phyloP scores from a whole-genome alignment of 176 grass and related monocot species.

The bread wheat (Triticum aestivum) region DNA sequence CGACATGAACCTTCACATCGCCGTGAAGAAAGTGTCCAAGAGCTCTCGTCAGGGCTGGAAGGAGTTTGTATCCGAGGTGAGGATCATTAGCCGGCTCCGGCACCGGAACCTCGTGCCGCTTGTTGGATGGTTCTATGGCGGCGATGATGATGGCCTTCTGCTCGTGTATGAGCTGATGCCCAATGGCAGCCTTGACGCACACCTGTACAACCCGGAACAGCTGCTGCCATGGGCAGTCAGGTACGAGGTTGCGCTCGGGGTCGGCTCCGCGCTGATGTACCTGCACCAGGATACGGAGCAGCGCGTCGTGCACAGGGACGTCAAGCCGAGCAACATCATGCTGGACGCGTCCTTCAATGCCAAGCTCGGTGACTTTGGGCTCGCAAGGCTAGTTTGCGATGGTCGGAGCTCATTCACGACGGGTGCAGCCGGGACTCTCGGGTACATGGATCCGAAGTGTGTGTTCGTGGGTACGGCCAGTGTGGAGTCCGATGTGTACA shows the following conservation, averaged over 20 bases:
- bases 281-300: constrained; percentile 24
- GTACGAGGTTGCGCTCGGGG: neutral
- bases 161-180: constrained; percentile 48
- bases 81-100: constrained; percentile 42
- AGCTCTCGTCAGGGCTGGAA: constrained; percentile 43
- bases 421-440: neutral
- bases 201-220: neutral
- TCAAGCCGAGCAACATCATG: constrained; percentile 47
- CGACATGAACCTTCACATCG: neutral
- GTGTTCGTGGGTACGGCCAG: neutral
- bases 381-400: neutral
- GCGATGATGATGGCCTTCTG: constrained; percentile 20
- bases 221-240: constrained; percentile 29
- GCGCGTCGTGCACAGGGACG: constrained; percentile 15
- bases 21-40: constrained; percentile 2
- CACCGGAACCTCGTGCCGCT: constrained; percentile 59
- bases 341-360: constrained; percentile 3
- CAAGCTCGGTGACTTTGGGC: constrained; percentile 36
- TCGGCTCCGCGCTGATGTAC: neutral
- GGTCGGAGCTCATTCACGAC: neutral
- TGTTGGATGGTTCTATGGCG: constrained; percentile 57
- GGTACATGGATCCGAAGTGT: constrained; percentile 20
- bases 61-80: constrained; percentile 53
- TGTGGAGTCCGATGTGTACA: constrained; percentile 33
- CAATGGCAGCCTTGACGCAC: constrained; percentile 50